Evolutionary conservation across 2,329 filamentous ascomycete genomes (phyloP).

Genomic region (Alternaria conjuncta): DNA sequence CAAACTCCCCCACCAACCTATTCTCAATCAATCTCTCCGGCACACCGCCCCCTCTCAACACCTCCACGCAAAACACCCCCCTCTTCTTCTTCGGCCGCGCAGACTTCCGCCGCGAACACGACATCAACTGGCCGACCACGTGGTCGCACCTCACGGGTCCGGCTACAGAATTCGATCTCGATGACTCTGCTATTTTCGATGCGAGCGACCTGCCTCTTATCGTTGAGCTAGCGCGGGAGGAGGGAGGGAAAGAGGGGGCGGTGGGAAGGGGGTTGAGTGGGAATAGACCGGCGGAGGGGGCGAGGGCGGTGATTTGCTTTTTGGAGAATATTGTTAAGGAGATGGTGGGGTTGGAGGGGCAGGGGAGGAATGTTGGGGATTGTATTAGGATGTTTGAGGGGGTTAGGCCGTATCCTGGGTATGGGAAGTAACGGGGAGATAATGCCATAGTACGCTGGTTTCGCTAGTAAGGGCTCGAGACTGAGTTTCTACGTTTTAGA

Average conservation of each 20-base stretch:
- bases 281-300: conserved; percentile 3
- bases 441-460: no score
- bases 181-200: conserved; percentile 27
- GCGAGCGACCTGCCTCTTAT: conserved; percentile 31
- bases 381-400: conserved; percentile 16
- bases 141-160: conserved; percentile 25
- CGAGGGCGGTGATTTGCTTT: conserved; percentile 22
- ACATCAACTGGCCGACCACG: conserved; percentile 83
- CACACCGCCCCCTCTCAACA: conserved; percentile 16
- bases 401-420: conserved; percentile 4
- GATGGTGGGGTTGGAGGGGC: background rate
- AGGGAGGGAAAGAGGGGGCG: conserved; percentile 7
- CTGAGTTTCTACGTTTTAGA: no score
- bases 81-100: conserved; percentile 49
- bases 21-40: conserved; percentile 40
- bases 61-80: background rate
- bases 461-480: no score
- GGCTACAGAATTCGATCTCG: conserved; percentile 31
- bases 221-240: conserved; percentile 16
- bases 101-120: conserved; percentile 95
- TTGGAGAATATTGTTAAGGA: conserved; percentile 24
- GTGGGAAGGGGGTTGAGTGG: conserved; percentile 6
- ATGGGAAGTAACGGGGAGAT: background rate
- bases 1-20: no score
- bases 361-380: background rate